Conservation (phyloP, 495 filamentous ascomycete species). For the Aspergillus diversus region DNA sequence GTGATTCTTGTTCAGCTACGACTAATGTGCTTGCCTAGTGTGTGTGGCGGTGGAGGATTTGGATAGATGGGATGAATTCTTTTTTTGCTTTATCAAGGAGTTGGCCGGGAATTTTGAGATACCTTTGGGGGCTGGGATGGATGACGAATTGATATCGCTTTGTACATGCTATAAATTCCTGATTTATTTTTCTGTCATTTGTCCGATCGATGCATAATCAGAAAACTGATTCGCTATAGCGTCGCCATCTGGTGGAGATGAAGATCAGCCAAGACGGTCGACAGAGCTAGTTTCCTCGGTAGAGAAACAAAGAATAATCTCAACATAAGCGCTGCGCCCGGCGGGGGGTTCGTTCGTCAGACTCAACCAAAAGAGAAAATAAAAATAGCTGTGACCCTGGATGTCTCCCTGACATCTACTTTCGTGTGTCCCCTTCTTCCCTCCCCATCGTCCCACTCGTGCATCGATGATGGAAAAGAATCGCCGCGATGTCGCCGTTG, state of each 20-base stretch:
- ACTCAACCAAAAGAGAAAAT: too few relatives aligned
- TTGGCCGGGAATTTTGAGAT: not conserved
- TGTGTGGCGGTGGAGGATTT: constrained; percentile 1
- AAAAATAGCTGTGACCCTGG: not conserved
- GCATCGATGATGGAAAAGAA: constrained; percentile 3
- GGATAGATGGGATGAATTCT: not conserved
- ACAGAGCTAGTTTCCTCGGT: too few relatives aligned
- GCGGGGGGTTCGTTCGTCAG: too few relatives aligned
- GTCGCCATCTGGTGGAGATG: too few relatives aligned
- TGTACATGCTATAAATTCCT: not conserved
- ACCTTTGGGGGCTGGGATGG: not conserved
- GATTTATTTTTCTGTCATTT: too few relatives aligned
- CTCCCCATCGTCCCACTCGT: not conserved
- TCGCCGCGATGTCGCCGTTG: not conserved
- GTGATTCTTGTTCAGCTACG: not conserved
- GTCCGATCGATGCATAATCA: too few relatives aligned
- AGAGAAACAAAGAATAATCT: too few relatives aligned
- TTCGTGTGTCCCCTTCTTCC: too few relatives aligned
- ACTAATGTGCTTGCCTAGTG: not conserved
- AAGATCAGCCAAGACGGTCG: too few relatives aligned
- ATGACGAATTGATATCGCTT: not conserved
- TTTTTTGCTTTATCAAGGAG: not conserved
- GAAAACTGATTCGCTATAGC: too few relatives aligned
- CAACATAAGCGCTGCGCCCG: too few relatives aligned
- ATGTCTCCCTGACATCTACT: not conserved